A percentile compares a stretch with the other conserved stretches of the same genome.
Evolutionary conservation across 2,329 filamentous ascomycete genomes (phyloP).

Genomic region (Coleophoma eucalyptorum): DNA sequence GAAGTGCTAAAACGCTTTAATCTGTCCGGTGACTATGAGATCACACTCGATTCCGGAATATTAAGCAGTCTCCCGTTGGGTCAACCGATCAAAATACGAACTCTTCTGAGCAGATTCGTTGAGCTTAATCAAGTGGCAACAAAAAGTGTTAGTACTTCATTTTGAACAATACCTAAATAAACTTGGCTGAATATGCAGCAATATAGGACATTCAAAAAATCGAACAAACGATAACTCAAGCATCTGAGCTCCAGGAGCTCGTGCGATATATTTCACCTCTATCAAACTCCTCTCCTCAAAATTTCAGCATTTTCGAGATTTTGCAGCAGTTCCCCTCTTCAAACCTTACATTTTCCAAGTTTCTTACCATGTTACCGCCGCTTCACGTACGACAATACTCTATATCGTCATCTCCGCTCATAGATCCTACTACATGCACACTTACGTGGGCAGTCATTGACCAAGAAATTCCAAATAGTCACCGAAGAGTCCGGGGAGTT

Average conservation of each 20-base stretch:
- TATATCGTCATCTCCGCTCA: constrained; percentile 62
- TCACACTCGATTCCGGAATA: constrained; percentile 40
- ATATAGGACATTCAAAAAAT: too few species aligned
- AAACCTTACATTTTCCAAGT: constrained; percentile 60
- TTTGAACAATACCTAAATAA: too few species aligned
- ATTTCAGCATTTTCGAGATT: too few species aligned
- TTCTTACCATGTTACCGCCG: constrained; percentile 68
- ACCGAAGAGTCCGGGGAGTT: constrained; percentile 28
- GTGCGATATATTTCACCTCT: too few species aligned
- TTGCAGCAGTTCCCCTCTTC: too few species aligned
- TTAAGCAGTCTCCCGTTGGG: constrained; percentile 44
- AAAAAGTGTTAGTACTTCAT: too few species aligned
- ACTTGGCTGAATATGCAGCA: background rate
- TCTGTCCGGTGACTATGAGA: constrained; percentile 60
- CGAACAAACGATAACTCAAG: too few species aligned
- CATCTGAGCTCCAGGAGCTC: too few species aligned
- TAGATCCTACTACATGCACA: constrained; percentile 22
- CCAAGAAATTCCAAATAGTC: constrained; percentile 23
- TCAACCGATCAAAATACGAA: constrained; percentile 55
- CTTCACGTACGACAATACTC: constrained; percentile 79
- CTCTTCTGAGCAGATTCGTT: constrained; percentile 69
- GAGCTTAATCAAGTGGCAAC: too few species aligned
- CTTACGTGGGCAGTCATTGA: constrained; percentile 29
- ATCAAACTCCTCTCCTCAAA: too few species aligned
- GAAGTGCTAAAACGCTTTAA: constrained; percentile 57